Conservation (phyloP, 192 early-diverging fungal genomes). For the Physocladia obscura region DNA sequence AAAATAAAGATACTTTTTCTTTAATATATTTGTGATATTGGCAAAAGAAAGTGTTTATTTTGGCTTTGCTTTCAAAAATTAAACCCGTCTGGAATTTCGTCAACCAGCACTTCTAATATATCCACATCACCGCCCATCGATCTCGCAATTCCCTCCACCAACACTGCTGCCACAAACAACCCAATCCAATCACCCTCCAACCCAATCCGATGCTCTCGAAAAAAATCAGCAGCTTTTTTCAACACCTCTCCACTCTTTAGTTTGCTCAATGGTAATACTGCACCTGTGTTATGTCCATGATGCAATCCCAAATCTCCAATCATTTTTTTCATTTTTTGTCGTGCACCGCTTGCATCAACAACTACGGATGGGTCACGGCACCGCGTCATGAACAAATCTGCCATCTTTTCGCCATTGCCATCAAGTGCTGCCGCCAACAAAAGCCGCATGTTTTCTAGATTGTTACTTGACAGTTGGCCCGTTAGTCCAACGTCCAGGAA, state of each 20-base stretch:
- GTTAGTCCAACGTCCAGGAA: constrained; percentile 90
- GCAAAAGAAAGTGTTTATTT: too few relatives aligned
- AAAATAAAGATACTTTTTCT: too few relatives aligned
- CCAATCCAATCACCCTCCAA: constrained; percentile 93
- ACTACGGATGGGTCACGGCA: constrained; percentile 75
- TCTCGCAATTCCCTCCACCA: constrained; percentile 91
- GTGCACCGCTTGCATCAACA: constrained; percentile 72
- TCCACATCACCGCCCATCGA: constrained; percentile 87
- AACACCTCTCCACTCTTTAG: constrained; percentile 81
- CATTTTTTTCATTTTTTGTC: constrained; percentile 73
- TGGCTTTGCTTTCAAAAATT: too few relatives aligned
- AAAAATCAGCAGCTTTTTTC: constrained; percentile 72
- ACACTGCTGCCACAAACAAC: constrained; percentile 81
- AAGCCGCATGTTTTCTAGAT: constrained; percentile 86
- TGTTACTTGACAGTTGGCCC: constrained; percentile 65
- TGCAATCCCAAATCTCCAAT: background rate
- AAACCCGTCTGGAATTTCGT: too few relatives aligned
- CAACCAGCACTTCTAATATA: constrained; percentile 61
- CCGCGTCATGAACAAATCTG: constrained; percentile 81
- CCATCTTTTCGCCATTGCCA: constrained; percentile 79
- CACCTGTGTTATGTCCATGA: background rate
- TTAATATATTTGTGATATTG: too few relatives aligned
- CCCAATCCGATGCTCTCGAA: constrained; percentile 84
- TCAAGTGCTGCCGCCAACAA: constrained; percentile 81
- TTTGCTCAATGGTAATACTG: constrained; percentile 64